These are phyloP conservation scores for Talaromyces verruculosus DNA, from an alignment of 2,329 filamentous ascomycete species.

Conservation along the genomic window DNA sequence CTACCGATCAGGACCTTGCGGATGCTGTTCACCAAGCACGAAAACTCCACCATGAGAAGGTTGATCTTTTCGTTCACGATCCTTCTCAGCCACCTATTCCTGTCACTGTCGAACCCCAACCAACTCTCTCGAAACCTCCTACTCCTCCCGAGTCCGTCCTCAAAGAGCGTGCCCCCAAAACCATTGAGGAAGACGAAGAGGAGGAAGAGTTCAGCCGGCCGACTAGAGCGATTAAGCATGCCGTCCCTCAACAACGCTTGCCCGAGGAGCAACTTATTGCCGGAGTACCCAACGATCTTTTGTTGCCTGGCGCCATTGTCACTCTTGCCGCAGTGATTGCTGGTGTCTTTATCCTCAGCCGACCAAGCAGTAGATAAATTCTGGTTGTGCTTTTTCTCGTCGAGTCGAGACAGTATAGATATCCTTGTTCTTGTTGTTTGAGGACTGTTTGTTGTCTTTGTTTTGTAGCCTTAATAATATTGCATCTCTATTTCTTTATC, in stretches of 20 bases:
- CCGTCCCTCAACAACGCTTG: conserved; percentile 47
- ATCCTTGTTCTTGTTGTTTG: not conserved
- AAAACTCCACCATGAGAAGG: conserved; percentile 78
- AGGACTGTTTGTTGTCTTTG: not conserved
- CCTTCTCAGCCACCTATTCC: conserved; percentile 83
- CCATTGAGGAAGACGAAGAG: conserved; percentile 53
- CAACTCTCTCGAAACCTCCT: conserved; percentile 48
- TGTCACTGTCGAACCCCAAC: conserved; percentile 60
- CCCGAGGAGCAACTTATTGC: conserved; percentile 76
- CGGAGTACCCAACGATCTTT: conserved; percentile 88
- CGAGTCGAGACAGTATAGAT: conserved; percentile 11
- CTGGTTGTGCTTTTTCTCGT: not conserved
- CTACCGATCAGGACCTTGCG: conserved; percentile 86
- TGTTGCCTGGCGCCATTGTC: conserved; percentile 90
- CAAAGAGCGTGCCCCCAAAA: conserved; percentile 37
- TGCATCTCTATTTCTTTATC: conserved; percentile 5
- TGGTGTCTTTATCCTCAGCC: conserved; percentile 84
- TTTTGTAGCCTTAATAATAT: conserved; percentile 16
- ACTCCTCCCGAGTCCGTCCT: conserved; percentile 50
- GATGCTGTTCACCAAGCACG: conserved; percentile 86
- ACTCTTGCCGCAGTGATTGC: conserved; percentile 93
- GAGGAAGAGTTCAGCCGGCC: conserved; percentile 41
- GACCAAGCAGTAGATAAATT: conserved; percentile 54
- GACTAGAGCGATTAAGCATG: conserved; percentile 46
- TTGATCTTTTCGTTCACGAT: conserved; percentile 95